Evolutionary conservation across 2,329 filamentous ascomycete genomes (phyloP), one percentile per base, ranked within the genome.

Genomic region (Cladosporium sp.): DNA sequence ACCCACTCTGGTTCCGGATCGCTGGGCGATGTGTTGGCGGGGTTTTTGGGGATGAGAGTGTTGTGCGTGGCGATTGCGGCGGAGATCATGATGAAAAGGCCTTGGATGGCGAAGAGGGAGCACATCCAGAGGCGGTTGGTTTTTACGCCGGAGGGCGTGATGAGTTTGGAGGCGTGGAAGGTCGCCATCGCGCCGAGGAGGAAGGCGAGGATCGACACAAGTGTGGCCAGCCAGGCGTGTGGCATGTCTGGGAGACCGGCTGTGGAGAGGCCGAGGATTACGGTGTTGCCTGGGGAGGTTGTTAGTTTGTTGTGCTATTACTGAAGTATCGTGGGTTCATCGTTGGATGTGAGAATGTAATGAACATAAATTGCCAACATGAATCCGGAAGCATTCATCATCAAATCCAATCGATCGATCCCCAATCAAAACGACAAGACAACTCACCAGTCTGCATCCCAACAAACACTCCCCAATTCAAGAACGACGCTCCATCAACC

Each of bases 251-350:
- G 79, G 41, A 80, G 77, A 24, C 67, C 66, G 2, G 79, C 75
- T 9, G 79, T 76, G 50, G 80, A 80, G 18, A 84, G 76, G 15
- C 78, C 80, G 34, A 84, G 72, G 66, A 84, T 83, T 58, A 84
- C 77, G 8, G 81, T 84, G 65, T 84, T 84, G 34, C 80, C 80
- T 71, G 68, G 18, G 13, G 11, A 7, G 8, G 24, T 17, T 39
- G 45, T 52, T 30, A 52, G 50, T 20, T 7, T 17, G 15, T 36
- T 36, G 12, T 36, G 13, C 12, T 15, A 36, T 15, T n/a, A n/a
- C n/a, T n/a, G n/a, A n/a, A n/a, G n/a, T n/a, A n/a, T n/a, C n/a
- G n/a, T n/a, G n/a, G n/a, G n/a, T n/a, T n/a, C n/a, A n/a, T n/a
- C n/a, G n/a, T n/a, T n/a, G n/a, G n/a, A n/a, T n/a, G n/a, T n/a